A percentile compares a stretch with the other conserved stretches of the same genome.
phyloP scores from a whole-genome alignment of 495 filamentous ascomycete species.

The Aspergillus carlsbadensis region DNA sequence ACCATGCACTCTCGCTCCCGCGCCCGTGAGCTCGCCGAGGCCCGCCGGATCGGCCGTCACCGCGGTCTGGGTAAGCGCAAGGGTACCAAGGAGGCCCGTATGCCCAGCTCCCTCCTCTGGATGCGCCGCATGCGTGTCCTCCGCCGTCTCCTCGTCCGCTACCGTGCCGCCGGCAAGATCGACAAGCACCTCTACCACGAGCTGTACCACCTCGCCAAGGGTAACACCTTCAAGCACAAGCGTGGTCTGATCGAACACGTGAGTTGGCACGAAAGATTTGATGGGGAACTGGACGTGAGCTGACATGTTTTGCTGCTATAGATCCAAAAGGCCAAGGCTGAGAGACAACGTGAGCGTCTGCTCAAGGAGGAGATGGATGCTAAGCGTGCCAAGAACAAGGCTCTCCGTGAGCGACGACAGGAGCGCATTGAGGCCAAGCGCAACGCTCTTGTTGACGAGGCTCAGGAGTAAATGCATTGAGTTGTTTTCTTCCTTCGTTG shows the following conservation, averaged over 20 bases:
- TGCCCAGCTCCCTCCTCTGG: conserved; percentile 98
- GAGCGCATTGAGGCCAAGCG: conserved; percentile 89
- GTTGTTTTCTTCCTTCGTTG: conserved; percentile 28
- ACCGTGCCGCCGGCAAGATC: conserved; percentile 99
- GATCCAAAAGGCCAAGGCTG: conserved; percentile 99
- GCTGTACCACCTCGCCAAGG: conserved; percentile 99
- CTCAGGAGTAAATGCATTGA: conserved; percentile 56
- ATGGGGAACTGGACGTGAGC: neutral
- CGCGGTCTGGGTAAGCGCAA: conserved; percentile 99
- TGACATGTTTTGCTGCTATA: conserved; percentile 44
- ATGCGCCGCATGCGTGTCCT: conserved; percentile 99
- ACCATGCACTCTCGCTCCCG: conserved; percentile 98
- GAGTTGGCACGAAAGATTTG: conserved; percentile 45
- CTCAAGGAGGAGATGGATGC: conserved; percentile 99
- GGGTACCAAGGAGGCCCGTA: conserved; percentile 99
- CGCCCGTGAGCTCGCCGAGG: conserved; percentile 85
- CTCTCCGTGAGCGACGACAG: conserved; percentile 92
- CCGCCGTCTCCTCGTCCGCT: conserved; percentile 97
- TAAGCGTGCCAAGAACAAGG: conserved; percentile 99
- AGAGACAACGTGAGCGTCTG: conserved; percentile 89
- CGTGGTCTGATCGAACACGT: conserved; percentile 98
- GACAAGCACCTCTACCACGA: conserved; percentile 99
- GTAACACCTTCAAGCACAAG: conserved; percentile 99
- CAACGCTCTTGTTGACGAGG: conserved; percentile 73
- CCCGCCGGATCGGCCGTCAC: conserved; percentile 91